phyloP scores from a whole-genome alignment of 2,329 filamentous ascomycete genomes.

The Monosporascus ibericus region DNA sequence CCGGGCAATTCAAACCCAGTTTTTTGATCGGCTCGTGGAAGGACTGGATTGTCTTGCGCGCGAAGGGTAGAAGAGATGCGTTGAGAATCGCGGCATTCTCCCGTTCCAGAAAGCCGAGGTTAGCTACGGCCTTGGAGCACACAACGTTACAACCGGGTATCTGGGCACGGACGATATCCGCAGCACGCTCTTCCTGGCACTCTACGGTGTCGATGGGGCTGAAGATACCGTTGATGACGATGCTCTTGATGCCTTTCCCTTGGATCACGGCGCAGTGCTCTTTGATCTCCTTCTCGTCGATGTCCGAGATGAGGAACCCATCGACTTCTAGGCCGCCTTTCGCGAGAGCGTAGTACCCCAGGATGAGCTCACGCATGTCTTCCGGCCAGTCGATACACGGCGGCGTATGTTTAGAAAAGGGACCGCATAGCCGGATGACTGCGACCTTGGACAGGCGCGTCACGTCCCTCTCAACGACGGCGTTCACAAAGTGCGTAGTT shows the following conservation, averaged over 20 bases:
- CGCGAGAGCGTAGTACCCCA: constrained; percentile 38
- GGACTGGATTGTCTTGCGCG: constrained; percentile 47
- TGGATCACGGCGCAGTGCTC: constrained; percentile 32
- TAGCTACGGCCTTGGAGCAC: constrained; percentile 46
- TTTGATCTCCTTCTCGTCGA: constrained; percentile 36
- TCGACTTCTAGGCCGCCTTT: constrained; percentile 48
- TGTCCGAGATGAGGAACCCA: constrained; percentile 37
- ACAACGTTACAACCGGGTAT: constrained; percentile 40
- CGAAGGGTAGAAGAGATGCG: constrained; percentile 54
- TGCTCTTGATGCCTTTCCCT: constrained; percentile 36
- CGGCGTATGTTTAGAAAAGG: constrained; percentile 44
- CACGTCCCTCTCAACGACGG: constrained; percentile 47
- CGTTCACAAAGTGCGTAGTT: constrained; percentile 55
- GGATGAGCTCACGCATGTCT: constrained; percentile 40
- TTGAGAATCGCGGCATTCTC: constrained; percentile 63
- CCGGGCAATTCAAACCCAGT: constrained; percentile 44
- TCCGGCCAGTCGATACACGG: constrained; percentile 49
- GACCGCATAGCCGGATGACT: constrained; percentile 47
- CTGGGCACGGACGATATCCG: constrained; percentile 33
- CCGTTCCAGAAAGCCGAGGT: constrained; percentile 50
- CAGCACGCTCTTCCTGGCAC: constrained; percentile 42
- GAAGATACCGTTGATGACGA: constrained; percentile 46
- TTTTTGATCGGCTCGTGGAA: constrained; percentile 47
- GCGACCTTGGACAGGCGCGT: constrained; percentile 43
- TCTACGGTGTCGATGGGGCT: constrained; percentile 45